phyloP scores from a whole-genome alignment of 805 yeast species.

The Hanseniaspora nectarophila region DNA sequence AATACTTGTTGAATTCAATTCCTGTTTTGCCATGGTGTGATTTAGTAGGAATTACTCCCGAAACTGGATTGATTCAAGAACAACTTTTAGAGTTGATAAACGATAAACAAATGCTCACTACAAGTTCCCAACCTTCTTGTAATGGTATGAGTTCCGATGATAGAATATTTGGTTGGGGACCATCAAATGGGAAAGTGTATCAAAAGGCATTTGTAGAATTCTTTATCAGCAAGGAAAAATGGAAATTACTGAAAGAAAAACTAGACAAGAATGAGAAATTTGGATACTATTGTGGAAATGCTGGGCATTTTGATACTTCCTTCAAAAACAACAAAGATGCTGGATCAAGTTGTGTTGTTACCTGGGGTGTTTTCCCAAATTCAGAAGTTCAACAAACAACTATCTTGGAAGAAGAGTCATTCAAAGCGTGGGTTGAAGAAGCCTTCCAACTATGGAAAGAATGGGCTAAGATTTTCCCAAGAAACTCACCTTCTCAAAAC shows the following conservation, averaged over 20 bases:
- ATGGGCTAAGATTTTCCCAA: conserved; percentile 74
- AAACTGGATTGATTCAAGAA: conserved; percentile 86
- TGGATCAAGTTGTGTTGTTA: conserved; percentile 70
- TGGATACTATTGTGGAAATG: conserved; percentile 12
- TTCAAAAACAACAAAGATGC: conserved; percentile 36
- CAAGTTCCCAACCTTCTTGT: conserved; percentile 93
- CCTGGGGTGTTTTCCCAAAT: conserved; percentile 96
- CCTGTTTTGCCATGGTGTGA: conserved; percentile 88
- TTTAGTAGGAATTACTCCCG: conserved; percentile 60
- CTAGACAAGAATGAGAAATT: conserved; percentile 30
- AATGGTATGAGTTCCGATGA: conserved; percentile 70
- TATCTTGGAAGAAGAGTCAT: conserved; percentile 80
- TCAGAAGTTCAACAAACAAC: conserved; percentile 86
- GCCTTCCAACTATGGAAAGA: conserved; percentile 83
- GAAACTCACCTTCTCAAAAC: conserved; percentile 39
- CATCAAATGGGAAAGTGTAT: conserved; percentile 71
- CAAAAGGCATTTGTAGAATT: conserved; percentile 92
- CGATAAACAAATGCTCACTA: conserved; percentile 62
- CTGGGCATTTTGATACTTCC: conserved; percentile 18
- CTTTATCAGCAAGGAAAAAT: conserved; percentile 59
- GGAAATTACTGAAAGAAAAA: conserved; percentile 50
- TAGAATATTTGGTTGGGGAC: conserved; percentile 95
- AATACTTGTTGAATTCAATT: conserved; percentile 62
- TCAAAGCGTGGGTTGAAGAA: conserved; percentile 93
- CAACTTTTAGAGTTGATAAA: conserved; percentile 65